Evolutionary conservation across 1,284 basidiomycete species (phyloP), one percentile per base, ranked within the genome.

Genomic region (Tremellales sp.): DNA sequence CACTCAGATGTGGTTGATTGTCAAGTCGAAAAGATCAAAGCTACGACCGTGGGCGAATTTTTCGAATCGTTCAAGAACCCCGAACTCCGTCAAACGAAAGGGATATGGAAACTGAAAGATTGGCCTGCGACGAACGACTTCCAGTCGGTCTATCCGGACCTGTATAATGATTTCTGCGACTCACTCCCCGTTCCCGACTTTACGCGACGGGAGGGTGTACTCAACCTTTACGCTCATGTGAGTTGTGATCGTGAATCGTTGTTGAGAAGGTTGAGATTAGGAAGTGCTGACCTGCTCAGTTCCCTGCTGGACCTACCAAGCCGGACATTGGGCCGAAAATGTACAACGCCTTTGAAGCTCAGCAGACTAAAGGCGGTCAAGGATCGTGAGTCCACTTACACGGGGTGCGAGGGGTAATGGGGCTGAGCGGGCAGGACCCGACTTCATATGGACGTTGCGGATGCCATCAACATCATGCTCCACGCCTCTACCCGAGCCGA

Each of bases 361-460:
- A 48, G 12, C 62, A 68, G 39, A 43, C 36, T 0, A 29, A 42
- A 3, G 62, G 61, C 17, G 64, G 65, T 3, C 51, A 53, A 36
- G 65, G 65, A 13, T 64, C 65, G 48, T 59, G 41, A 46, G 57
- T 53, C 7, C 36, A 13, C 11, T 8, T 39, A 11, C 23, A 15
- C 12, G 13, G 7, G 22, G 8, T 35, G 40, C 19, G 11, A 26
- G 23, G 29, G 8, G 29, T 31, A 8, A 31, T 15, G n/a, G n/a
- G n/a, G n/a, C n/a, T n/a, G 8, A 31, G 15, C 29, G 29, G 15
- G 4, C 17, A 35, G 23, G 39, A 37, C 93, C 3, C 79, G 89
- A 42, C 71, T 97, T 46, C 92, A 97, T 67, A 93, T 94, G 89
- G 92, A 97, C 72, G 90, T 94, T 80, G 90, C 92, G 0, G 92